A percentile compares a stretch with the other conserved stretches of the same genome.
phyloP scores from a whole-genome alignment of 2,329 filamentous ascomycete genomes.

The Gremmenia infestans region DNA sequence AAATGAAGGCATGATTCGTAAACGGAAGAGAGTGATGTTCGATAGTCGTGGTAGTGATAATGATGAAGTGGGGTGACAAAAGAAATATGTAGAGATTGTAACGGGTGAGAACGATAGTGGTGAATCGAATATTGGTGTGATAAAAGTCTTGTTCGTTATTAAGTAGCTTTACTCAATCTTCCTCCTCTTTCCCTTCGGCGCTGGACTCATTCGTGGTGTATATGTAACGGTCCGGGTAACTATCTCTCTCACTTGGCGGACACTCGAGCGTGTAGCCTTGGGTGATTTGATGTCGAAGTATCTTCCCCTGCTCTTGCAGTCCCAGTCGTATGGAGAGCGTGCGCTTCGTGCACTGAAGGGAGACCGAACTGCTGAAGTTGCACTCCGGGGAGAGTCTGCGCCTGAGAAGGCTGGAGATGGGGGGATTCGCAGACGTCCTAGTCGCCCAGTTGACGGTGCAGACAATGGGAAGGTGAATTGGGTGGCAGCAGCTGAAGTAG shows the following conservation, averaged over 20 bases:
- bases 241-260: constrained; percentile 76
- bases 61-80: constrained; percentile 8
- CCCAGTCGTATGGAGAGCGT: constrained; percentile 75
- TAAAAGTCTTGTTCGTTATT: constrained; percentile 1
- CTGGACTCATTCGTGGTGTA: constrained; percentile 79
- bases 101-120: constrained; percentile 1
- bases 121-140: constrained; percentile 1
- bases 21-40: constrained; percentile 10
- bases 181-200: constrained; percentile 88
- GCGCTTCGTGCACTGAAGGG: constrained; percentile 64
- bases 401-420: constrained; percentile 66
- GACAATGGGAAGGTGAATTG: constrained; percentile 56
- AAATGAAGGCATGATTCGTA: constrained; percentile 27
- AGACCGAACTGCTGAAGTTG: constrained; percentile 49
- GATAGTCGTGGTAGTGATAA: not conserved
- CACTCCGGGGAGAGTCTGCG: constrained; percentile 64
- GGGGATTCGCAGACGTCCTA: constrained; percentile 68
- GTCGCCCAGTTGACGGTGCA: constrained; percentile 51
- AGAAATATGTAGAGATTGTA: constrained; percentile 1
- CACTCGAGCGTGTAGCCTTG: constrained; percentile 55
- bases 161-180: constrained; percentile 50
- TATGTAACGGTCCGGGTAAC: constrained; percentile 94
- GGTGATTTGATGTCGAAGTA: constrained; percentile 54
- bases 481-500: constrained; percentile 52
- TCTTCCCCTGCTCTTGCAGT: constrained; percentile 60